These are phyloP conservation scores for Coniochaeta ligniaria DNA, from an alignment of 2,329 filamentous ascomycete species.

Conservation along the genomic window DNA sequence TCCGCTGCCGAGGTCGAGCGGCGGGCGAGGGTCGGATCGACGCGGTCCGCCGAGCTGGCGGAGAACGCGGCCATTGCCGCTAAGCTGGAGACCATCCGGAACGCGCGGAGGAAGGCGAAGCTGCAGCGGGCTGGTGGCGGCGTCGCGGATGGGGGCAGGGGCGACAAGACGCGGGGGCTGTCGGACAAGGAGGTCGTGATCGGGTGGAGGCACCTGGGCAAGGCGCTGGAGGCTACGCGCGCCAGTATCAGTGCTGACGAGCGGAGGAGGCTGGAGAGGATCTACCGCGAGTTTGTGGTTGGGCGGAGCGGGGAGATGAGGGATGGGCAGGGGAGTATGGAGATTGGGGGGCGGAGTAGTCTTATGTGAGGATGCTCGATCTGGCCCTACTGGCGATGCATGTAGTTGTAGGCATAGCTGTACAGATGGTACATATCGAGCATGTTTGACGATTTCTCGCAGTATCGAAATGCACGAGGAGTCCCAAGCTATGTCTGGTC, in stretches of 20 bases:
- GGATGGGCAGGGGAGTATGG: constrained; percentile 82
- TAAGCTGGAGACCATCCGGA: constrained; percentile 77
- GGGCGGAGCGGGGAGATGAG: constrained; percentile 93
- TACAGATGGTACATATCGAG: background rate
- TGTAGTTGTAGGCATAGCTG: background rate
- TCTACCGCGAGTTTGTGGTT: constrained; percentile 89
- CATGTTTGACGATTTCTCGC: background rate
- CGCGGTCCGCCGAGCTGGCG: constrained; percentile 50
- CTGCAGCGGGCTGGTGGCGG: constrained; percentile 22
- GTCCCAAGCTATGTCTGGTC: no score
- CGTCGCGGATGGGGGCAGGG: constrained; percentile 16
- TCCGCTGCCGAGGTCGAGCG: constrained; percentile 33
- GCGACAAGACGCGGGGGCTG: constrained; percentile 12
- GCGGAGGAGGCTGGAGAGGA: constrained; percentile 62
- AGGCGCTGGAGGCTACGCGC: constrained; percentile 68
- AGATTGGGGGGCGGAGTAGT: constrained; percentile 87
- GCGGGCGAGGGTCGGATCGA: constrained; percentile 34
- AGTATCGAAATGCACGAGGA: background rate
- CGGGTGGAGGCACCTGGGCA: constrained; percentile 73
- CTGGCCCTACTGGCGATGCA: background rate
- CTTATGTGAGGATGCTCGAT: constrained; percentile 59
- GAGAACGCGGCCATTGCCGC: constrained; percentile 72
- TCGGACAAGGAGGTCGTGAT: constrained; percentile 65
- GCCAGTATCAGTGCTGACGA: constrained; percentile 79
- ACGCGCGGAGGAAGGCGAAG: constrained; percentile 57